Evolutionary conservation across 73 alveolate species (phyloP).

Genomic region (Tetrahymena thermophila): DNA sequence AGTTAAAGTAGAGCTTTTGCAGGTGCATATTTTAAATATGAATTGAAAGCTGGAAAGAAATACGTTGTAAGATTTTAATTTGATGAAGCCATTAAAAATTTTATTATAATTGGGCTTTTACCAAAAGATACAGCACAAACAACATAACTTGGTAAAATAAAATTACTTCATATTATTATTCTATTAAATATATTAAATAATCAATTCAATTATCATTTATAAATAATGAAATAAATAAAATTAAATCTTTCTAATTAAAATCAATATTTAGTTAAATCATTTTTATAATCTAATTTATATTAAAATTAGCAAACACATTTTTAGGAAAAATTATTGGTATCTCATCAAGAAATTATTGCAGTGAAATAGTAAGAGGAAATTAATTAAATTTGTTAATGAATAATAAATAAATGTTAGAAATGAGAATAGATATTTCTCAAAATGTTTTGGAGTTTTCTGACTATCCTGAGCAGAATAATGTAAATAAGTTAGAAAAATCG

Average conservation of each 20-base stretch:
- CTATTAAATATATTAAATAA: neutral
- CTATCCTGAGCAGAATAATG: neutral
- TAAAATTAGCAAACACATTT: neutral
- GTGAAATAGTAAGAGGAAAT: neutral
- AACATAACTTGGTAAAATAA: neutral
- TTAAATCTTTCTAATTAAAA: too few relatives aligned
- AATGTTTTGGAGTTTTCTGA: neutral
- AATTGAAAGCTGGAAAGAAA: neutral
- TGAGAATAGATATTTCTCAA: neutral
- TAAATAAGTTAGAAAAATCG: neutral
- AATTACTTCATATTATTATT: neutral
- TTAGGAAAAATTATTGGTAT: neutral
- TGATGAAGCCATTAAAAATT: neutral
- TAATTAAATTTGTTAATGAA: neutral
- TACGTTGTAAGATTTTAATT: neutral
- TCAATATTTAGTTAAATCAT: too few relatives aligned
- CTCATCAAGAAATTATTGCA: neutral
- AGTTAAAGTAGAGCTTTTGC: neutral
- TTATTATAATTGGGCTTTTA: neutral
- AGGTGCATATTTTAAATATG: neutral
- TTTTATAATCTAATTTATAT: neutral
- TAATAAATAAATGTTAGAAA: neutral
- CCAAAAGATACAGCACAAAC: neutral
- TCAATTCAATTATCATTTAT: neutral
- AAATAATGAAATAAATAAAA: too few relatives aligned